Evolutionary conservation across 2,329 filamentous ascomycete species (phyloP), one percentile per base, ranked within the genome.

Genomic region (Whalleya microplaca): DNA sequence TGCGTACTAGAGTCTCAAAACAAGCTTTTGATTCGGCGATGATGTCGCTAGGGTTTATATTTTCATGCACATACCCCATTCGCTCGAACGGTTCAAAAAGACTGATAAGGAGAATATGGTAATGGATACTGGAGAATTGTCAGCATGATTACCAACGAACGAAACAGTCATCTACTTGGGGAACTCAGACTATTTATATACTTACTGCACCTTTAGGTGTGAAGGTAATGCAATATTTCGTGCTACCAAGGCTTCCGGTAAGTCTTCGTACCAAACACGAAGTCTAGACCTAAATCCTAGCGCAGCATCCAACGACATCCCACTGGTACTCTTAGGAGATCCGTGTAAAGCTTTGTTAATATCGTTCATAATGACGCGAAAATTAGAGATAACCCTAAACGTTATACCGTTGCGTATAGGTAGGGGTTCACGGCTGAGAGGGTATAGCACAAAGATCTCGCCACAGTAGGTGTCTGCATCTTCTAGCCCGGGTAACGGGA

Each of bases 131-230:
- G 58, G 1, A 27, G 27, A 6, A 10, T 3, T 3, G 23, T 58
- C 14, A 59, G 43, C 9, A 16, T 42, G 9, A 21, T 20, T 29
- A 5, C 27, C 5, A 12, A 12, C 27, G 27, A 29, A 12, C 27
- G 27, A 29, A 12, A 12, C 27, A n/a, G n/a, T n/a, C n/a, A n/a
- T n/a, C n/a, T n/a, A n/a, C n/a, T n/a, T n/a, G n/a, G n/a, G n/a
- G n/a, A n/a, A n/a, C n/a, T 12, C n/a, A 8, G 19, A 16, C 41
- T 29, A 16, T n/a, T n/a, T n/a, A n/a, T n/a, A 21, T 21, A 61
- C 73, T 64, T 58, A 76, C 73, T 76, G 73, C 40, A 75, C 52
- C 23, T 73, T 71, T 2, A 76, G 45, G 20, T 76, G 73, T 1
- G 64, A 66, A 4, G 74, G 73, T 16, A 73, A 58, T 0, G 66